Evolutionary conservation across 2,329 filamentous ascomycete species (phyloP), one percentile per base, ranked within the genome.

Genomic region (Neofusicoccum laricinum): DNA sequence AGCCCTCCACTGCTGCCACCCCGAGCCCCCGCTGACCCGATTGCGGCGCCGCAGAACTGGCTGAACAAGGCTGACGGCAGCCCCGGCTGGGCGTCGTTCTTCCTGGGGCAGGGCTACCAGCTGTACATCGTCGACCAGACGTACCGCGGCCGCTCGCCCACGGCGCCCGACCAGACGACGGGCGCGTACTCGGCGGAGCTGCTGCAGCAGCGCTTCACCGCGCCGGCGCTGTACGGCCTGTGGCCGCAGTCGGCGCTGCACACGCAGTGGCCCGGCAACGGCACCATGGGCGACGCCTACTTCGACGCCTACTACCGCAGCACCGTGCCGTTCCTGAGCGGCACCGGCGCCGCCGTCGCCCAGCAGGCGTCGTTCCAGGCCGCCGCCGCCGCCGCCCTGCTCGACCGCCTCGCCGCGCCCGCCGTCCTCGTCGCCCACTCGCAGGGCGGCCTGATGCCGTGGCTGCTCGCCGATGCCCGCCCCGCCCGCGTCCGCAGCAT

Each of bases 361-460:
- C 61, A 64, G 50, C 49, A 64, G 61, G 43, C 50, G 21, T 21
- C 50, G 1, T 51, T 64, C 21, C 61, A 64, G 32, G 3, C 8
- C 49, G 61, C 49, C 30, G 49, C 49, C 30, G 49, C 32, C n/a
- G 61, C 51, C 6, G 74, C 73, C 1, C 76, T 85, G 1, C 75
- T 86, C 11, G 72, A 80, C 14, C 70, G 67, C 10, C 80, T 81
- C 15, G 81, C 78, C 2, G 3, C 15, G 19, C 71, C 73, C 0
- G 75, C 76, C 0, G 72, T 83, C 45, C 68, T 86, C 2, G 66
- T 88, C 11, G 80, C 80, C 0, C 82, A 87, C 66, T 84, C 81
- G 0, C 78, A 84, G 15, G 81, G 82, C 3, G 79, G 80, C 0
- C 75, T 75, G 11, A 78, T 79, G 65, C 79, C 76, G 8, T 84